Evolutionary conservation across 2,329 filamentous ascomycete species (phyloP).

Genomic region (Tolypocladium album): DNA sequence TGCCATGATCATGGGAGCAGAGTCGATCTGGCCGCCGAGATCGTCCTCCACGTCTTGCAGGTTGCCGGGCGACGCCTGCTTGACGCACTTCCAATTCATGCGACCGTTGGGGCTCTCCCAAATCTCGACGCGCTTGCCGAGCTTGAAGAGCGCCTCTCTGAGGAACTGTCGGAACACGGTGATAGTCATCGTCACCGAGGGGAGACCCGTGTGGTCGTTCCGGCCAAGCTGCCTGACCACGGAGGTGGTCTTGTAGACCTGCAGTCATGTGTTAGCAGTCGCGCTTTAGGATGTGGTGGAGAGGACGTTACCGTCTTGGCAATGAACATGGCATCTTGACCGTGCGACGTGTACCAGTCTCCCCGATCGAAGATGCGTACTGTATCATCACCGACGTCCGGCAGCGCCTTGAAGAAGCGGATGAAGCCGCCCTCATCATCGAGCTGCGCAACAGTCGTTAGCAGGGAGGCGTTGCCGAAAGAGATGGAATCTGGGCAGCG

Average conservation of each 20-base stretch:
- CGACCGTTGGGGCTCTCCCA: slow-evolving; percentile 66
- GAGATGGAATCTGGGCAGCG: background rate
- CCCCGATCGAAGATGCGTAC: slow-evolving; percentile 88
- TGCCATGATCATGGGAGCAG: slow-evolving; percentile 86
- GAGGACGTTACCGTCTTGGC: slow-evolving; percentile 52
- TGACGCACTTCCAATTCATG: slow-evolving; percentile 85
- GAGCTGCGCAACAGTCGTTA: slow-evolving; percentile 42
- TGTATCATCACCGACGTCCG: slow-evolving; percentile 58
- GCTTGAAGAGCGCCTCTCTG: slow-evolving; percentile 81
- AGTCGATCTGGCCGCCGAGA: slow-evolving; percentile 73
- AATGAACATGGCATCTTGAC: slow-evolving; percentile 74
- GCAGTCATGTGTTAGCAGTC: background rate
- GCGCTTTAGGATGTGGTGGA: background rate
- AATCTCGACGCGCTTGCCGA: slow-evolving; percentile 86
- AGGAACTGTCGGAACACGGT: slow-evolving; percentile 95
- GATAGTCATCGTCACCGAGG: slow-evolving; percentile 89
- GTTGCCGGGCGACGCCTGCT: slow-evolving; percentile 92
- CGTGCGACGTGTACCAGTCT: slow-evolving; percentile 94
- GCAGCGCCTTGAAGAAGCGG: slow-evolving; percentile 85
- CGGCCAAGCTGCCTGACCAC: slow-evolving; percentile 84
- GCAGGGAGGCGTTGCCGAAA: background rate
- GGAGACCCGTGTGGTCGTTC: slow-evolving; percentile 70
- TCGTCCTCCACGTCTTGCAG: slow-evolving; percentile 96
- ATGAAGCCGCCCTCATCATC: slow-evolving; percentile 98
- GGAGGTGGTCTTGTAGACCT: slow-evolving; percentile 96